A percentile compares a stretch with the other conserved stretches of the same genome.
Evolutionary conservation across 2,329 filamentous ascomycete genomes (phyloP).

Genomic region (Diaporthe sp.): DNA sequence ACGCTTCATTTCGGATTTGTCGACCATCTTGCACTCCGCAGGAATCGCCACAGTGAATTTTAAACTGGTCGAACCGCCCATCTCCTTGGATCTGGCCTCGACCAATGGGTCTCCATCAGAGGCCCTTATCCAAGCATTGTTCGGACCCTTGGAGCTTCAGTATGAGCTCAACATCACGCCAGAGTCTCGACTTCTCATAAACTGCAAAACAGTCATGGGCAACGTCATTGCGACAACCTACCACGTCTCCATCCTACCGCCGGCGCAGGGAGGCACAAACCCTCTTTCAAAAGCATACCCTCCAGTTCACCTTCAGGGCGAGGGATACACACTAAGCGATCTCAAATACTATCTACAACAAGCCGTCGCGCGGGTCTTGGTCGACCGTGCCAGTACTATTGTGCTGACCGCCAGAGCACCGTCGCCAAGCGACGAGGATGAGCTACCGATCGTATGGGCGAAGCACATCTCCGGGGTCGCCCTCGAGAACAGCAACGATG

Average conservation of each 20-base stretch:
- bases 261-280: slow-evolving; percentile 45
- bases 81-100: slow-evolving; percentile 45
- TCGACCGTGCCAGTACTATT: slow-evolving; percentile 51
- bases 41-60: slow-evolving; percentile 60
- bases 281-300: slow-evolving; percentile 56
- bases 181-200: slow-evolving; percentile 57
- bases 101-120: slow-evolving; percentile 54
- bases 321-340: slow-evolving; percentile 60
- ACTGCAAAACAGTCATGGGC: slow-evolving; percentile 59
- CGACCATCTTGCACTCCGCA: slow-evolving; percentile 59
- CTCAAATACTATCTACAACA: slow-evolving; percentile 62
- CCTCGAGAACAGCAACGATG: slow-evolving; percentile 33
- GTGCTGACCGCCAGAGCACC: slow-evolving; percentile 42
- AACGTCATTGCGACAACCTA: slow-evolving; percentile 62
- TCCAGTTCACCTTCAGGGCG: slow-evolving; percentile 54
- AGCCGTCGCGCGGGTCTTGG: slow-evolving; percentile 57
- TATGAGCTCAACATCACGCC: slow-evolving; percentile 62
- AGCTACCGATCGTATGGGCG: slow-evolving; percentile 45
- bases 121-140: slow-evolving; percentile 59
- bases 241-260: slow-evolving; percentile 55
- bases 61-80: slow-evolving; percentile 56
- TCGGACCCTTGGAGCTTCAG: slow-evolving; percentile 56
- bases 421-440: slow-evolving; percentile 23
- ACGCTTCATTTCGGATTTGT: slow-evolving; percentile 59
- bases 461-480: slow-evolving; percentile 50